Conservation (phyloP, 192 early-diverging fungal genomes). For the Coemansia sp. region DNA sequence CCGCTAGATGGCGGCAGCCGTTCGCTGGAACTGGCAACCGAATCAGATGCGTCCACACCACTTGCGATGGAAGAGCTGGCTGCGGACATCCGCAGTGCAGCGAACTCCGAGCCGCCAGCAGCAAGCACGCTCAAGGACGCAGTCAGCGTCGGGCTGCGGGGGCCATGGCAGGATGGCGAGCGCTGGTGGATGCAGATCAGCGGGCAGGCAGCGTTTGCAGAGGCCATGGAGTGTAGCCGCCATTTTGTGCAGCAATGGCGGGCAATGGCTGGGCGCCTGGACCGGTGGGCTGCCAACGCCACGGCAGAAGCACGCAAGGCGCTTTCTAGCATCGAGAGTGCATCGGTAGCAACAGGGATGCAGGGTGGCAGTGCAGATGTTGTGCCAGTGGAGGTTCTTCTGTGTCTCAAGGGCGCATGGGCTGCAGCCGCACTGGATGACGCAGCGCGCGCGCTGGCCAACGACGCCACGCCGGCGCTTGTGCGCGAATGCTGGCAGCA, state of each 20-base stretch:
- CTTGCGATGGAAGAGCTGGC: slow-evolving; percentile 8
- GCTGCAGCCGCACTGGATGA: slow-evolving; percentile 14
- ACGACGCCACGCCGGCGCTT: slow-evolving; percentile 4
- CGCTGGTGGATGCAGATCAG: slow-evolving; percentile 52
- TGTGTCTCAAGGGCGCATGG: slow-evolving; percentile 43
- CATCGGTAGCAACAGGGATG: neutral
- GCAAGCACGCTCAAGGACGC: slow-evolving; percentile 12
- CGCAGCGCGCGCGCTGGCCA: slow-evolving; percentile 1
- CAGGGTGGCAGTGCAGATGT: neutral
- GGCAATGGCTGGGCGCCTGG: slow-evolving; percentile 16
- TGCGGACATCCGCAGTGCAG: slow-evolving; percentile 9
- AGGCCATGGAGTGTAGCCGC: slow-evolving; percentile 19
- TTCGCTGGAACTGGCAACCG: neutral
- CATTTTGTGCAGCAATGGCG: slow-evolving; percentile 34
- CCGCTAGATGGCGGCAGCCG: neutral
- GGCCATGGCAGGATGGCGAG: slow-evolving; percentile 32
- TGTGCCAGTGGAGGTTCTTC: slow-evolving; percentile 12
- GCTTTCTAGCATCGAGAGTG: neutral
- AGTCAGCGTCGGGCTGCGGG: slow-evolving; percentile 14
- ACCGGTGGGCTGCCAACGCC: slow-evolving; percentile 12
- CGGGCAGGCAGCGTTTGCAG: slow-evolving; percentile 25
- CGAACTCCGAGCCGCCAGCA: slow-evolving; percentile 23
- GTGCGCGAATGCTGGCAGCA: slow-evolving; percentile 39
- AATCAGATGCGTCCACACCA: neutral
- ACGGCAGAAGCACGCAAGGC: neutral